Percentiles rank a stretch among this genome's conserved stretches.
Conservation (phyloP, 2,329 filamentous ascomycete species). For the Cladosporium sp. region DNA sequence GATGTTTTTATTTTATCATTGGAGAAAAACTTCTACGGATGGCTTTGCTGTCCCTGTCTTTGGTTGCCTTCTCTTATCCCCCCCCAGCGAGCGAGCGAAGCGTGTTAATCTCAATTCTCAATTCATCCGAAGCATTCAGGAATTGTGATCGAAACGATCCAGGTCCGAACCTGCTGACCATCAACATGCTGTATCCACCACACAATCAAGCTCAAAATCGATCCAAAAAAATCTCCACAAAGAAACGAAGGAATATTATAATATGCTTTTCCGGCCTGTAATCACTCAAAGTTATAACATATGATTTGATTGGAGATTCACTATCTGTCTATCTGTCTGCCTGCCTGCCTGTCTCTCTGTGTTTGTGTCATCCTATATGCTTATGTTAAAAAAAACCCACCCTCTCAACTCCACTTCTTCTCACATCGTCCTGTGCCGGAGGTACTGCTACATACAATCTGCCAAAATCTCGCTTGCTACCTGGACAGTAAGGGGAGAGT, state of each 20-base stretch:
- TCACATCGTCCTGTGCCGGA: too few species aligned
- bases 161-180: neutral
- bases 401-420: neutral
- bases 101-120: neutral
- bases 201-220: too few species aligned
- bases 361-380: constrained; percentile 2
- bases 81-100: neutral
- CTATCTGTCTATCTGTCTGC: neutral
- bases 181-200: neutral
- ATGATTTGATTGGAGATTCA: constrained; percentile 7
- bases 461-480: neutral
- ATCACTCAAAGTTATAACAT: neutral
- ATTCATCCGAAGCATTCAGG: neutral
- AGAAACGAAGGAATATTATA: neutral
- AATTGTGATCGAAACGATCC: neutral
- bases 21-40: neutral
- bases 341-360: neutral
- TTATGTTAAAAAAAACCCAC: neutral
- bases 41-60: neutral
- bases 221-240: too few species aligned
- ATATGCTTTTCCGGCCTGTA: neutral
- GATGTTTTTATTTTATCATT: neutral
- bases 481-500: neutral
- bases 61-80: too few species aligned
- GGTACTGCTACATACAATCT: neutral